Evolutionary conservation across 495 filamentous ascomycete genomes (phyloP).

Genomic region (Cudoniella acicularis): DNA sequence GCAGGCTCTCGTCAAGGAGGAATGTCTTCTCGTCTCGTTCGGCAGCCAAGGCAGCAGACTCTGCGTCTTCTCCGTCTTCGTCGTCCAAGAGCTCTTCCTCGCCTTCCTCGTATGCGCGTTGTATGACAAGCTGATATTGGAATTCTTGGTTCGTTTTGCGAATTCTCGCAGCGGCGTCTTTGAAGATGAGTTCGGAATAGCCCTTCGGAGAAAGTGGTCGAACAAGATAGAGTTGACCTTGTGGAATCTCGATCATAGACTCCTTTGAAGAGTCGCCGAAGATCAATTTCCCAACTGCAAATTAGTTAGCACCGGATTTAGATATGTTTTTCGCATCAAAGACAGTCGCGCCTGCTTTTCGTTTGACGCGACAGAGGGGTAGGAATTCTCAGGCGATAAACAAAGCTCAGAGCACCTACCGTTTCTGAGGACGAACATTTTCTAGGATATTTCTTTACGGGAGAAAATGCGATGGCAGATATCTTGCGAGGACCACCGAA

Average conservation of each 20-base stretch:
- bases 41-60: slow-evolving; percentile 55
- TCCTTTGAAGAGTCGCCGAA: slow-evolving; percentile 93
- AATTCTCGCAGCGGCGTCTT: slow-evolving; percentile 88
- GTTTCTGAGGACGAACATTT: slow-evolving; percentile 73
- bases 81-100: slow-evolving; percentile 86
- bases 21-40: slow-evolving; percentile 98
- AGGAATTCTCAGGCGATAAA: slow-evolving; percentile 30
- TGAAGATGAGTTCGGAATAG: slow-evolving; percentile 98
- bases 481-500: neutral
- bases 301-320: slow-evolving; percentile 15
- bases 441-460: neutral
- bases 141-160: slow-evolving; percentile 89
- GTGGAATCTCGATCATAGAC: slow-evolving; percentile 86
- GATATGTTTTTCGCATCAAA: neutral
- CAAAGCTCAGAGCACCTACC: slow-evolving; percentile 39
- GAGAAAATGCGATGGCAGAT: neutral
- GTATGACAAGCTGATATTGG: slow-evolving; percentile 95
- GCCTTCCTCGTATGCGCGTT: slow-evolving; percentile 94
- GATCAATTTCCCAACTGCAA: slow-evolving; percentile 79
- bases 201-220: slow-evolving; percentile 93
- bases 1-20: slow-evolving; percentile 83
- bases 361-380: slow-evolving; percentile 24
- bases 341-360: slow-evolving; percentile 9
- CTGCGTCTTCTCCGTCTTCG: slow-evolving; percentile 75
- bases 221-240: slow-evolving; percentile 96